Conservation (phyloP, 768 basidiomycete species). For the Agaricus sinodeliciosus region DNA sequence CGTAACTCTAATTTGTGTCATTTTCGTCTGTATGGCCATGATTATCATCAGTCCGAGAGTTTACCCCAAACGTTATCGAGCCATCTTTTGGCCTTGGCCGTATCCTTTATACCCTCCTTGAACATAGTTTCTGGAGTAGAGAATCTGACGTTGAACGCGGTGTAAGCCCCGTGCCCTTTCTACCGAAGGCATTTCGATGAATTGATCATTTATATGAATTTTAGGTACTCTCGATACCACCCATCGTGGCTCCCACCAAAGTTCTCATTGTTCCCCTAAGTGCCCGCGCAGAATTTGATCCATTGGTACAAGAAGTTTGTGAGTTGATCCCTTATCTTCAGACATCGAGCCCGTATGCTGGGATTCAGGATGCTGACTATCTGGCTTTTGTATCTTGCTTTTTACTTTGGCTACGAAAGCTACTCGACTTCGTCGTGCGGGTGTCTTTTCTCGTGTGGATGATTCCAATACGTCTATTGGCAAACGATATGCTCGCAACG, state of each 20-base stretch:
- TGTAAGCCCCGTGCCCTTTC: conserved; percentile 37
- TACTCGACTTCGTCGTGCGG: conserved; percentile 77
- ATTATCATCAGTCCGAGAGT: conserved; percentile 73
- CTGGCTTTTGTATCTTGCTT: conserved; percentile 8
- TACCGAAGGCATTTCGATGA: conserved; percentile 1
- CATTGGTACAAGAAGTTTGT: conserved; percentile 88
- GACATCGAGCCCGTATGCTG: conserved; percentile 10
- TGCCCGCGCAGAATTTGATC: conserved; percentile 75
- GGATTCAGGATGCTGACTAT: conserved; percentile 11
- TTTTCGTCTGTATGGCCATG: conserved; percentile 12
- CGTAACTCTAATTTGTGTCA: background rate
- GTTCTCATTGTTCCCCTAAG: conserved; percentile 94
- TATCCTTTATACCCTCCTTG: conserved; percentile 88
- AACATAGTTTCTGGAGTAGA: conserved; percentile 94
- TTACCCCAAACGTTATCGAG: conserved; percentile 96
- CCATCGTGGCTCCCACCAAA: conserved; percentile 91
- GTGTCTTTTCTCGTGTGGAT: conserved; percentile 90
- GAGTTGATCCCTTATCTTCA: conserved; percentile 29
- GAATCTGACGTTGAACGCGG: conserved; percentile 88
- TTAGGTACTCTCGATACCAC: conserved; percentile 86
- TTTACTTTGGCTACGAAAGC: conserved; percentile 37
- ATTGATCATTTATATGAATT: conserved; percentile 8
- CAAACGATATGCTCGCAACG: conserved; percentile 95
- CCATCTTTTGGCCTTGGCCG: conserved; percentile 98
- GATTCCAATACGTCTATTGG: conserved; percentile 95